Evolutionary conservation across 176 grass and related monocot species (phyloP), one percentile per base, ranked within the genome.

Genomic region (Rhynchospora breviuscula): DNA sequence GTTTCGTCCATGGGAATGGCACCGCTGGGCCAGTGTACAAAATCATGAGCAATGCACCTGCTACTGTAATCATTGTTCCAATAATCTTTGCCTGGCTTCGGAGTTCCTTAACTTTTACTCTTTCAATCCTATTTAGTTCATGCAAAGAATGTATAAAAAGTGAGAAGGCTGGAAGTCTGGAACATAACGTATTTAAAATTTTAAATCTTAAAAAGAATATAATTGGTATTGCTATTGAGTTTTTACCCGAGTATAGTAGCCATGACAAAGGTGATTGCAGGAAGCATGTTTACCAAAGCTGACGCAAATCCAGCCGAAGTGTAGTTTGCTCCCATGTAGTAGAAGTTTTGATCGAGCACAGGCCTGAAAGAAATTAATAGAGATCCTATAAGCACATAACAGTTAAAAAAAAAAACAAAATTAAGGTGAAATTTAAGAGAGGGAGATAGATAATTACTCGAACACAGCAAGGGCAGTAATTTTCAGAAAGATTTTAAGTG

Each of bases 331-430:
- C 95, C 95, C 92, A 90, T 87, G 86, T 86, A 95, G 86, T 98
- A 98, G 1, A 98, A 88, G 83, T 95, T 98, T 81, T 93, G 92
- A 79, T 95, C 95, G 61, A 98, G 66, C 63, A 98, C 95, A 0
- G 95, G 95, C 10, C 95, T 98, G 87, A 15, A 78, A 76, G 8
- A 18, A 22, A 85, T 40, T 77, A 29, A 7, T 22, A 56, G 1
- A 76, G 8, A 76, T 8, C 15, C 1, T 54, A 3, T 77, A 10
- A 82, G 45, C 17, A 51, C 43, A 49, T 6, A 65, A 81, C 9
- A 60, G 17, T 2, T 10, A 3, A 13, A 64, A 46, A 88, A 13
- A 5, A 44, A 40, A 29, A 29, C 26, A 29, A 29, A 64, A 65
- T 64, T 35, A 9, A 81, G 23, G 47, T 59, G 26, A 62, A 61